phyloP scores from a whole-genome alignment of 345 rosid species.

The Geranium rotundifolium region DNA sequence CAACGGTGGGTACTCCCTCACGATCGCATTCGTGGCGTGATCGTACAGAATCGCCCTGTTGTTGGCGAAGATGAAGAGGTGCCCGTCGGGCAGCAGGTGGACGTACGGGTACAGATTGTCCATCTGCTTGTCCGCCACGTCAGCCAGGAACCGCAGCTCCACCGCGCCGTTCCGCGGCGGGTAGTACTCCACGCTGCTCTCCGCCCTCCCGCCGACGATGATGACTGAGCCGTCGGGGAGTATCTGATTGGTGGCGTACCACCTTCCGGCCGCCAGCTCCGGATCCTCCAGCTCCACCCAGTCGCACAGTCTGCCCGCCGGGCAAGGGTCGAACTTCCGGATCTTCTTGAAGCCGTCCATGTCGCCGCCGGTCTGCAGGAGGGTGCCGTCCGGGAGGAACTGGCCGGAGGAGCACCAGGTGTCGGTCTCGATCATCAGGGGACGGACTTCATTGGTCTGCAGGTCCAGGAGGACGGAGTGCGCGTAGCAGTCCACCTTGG shows the following conservation, averaged over 20 bases:
- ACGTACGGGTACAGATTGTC: constrained; percentile 85
- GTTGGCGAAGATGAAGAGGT: constrained; percentile 77
- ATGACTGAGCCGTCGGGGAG: constrained; percentile 67
- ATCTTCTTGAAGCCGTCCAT: constrained; percentile 42
- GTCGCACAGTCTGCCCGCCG: constrained; percentile 31
- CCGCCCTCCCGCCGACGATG: constrained; percentile 56
- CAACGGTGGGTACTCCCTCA: constrained; percentile 49
- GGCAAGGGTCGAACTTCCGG: constrained; percentile 48
- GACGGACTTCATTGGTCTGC: constrained; percentile 39
- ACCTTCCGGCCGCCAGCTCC: constrained; percentile 38
- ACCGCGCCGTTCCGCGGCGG: constrained; percentile 58
- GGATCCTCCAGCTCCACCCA: constrained; percentile 54
- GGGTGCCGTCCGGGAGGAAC: constrained; percentile 54
- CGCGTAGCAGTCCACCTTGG: constrained; percentile 73
- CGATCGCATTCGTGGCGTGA: constrained; percentile 30
- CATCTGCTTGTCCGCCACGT: constrained; percentile 67
- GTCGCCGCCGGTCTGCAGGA: constrained; percentile 72
- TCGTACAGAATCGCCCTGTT: constrained; percentile 59
- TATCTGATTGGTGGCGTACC: constrained; percentile 66
- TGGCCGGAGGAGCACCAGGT: constrained; percentile 81
- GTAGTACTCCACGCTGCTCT: constrained; percentile 51
- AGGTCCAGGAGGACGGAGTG: constrained; percentile 48
- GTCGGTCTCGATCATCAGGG: constrained; percentile 56
- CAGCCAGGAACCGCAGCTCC: constrained; percentile 50
- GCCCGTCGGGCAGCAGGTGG: constrained; percentile 75